Evolutionary conservation across 2,329 filamentous ascomycete species (phyloP).

Genomic region (Neophaeococcomyces aloes): DNA sequence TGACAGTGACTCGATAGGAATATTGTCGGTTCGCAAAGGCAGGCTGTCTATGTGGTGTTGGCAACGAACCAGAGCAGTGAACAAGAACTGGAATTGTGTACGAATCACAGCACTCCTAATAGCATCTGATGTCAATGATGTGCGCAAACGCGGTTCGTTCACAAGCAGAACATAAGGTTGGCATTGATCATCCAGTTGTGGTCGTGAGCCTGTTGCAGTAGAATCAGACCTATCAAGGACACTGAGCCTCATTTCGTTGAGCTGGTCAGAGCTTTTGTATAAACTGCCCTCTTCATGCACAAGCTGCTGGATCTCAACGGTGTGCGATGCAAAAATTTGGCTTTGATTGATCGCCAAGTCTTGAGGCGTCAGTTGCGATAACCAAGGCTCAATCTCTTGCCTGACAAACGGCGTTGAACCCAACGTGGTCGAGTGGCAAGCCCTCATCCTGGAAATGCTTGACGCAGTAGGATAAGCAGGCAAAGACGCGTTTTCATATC

Average conservation of each 20-base stretch:
- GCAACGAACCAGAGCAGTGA: constrained; percentile 1
- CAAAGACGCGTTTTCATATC: constrained; percentile 7
- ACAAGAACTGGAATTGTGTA: not conserved
- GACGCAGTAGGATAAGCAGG: constrained; percentile 15
- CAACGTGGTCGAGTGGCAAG: not conserved
- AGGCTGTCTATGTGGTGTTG: not conserved
- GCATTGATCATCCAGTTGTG: too few relatives aligned
- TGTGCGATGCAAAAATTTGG: too few relatives aligned
- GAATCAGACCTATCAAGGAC: too few relatives aligned
- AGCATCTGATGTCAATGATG: not conserved
- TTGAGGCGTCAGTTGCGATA: constrained; percentile 11
- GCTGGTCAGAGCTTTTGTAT: too few relatives aligned
- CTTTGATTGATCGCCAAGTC: constrained; percentile 10
- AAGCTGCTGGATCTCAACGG: too few relatives aligned
- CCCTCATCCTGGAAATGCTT: constrained; percentile 12
- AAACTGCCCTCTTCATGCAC: too few relatives aligned
- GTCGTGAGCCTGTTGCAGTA: too few relatives aligned
- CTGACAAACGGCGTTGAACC: too few relatives aligned
- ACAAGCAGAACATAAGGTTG: not conserved
- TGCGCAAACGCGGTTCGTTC: constrained; percentile 1
- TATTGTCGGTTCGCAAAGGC: too few relatives aligned
- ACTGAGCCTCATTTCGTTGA: too few relatives aligned
- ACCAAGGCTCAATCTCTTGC: constrained; percentile 8
- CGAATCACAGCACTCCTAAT: too few relatives aligned
- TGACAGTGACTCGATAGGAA: not conserved